Evolutionary conservation across 768 basidiomycete genomes (phyloP).

Genomic region (Pulveroboletus sp.): DNA sequence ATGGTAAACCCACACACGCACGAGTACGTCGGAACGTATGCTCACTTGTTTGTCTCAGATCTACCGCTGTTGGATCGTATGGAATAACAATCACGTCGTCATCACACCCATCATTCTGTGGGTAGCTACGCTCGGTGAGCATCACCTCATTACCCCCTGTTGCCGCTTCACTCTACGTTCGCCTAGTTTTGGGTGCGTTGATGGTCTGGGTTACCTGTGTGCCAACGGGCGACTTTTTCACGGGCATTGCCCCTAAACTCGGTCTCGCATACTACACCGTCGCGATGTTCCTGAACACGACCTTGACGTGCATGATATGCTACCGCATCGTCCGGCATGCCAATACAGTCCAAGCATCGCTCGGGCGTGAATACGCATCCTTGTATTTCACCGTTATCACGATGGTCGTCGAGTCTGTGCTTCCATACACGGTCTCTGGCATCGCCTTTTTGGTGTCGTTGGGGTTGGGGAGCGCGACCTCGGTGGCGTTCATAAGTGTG

Average conservation of each 20-base stretch:
- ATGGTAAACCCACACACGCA: slow-evolving; percentile 11
- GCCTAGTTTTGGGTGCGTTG: slow-evolving; percentile 16
- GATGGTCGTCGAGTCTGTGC: slow-evolving; percentile 20
- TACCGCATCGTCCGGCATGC: slow-evolving; percentile 14
- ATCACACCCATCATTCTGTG: slow-evolving; percentile 20
- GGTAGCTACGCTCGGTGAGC: slow-evolving; percentile 20
- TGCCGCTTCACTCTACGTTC: not conserved
- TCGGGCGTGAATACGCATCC: slow-evolving; percentile 17
- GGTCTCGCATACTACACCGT: slow-evolving; percentile 16
- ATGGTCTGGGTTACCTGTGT: slow-evolving; percentile 7
- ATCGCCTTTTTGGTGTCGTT: slow-evolving; percentile 21
- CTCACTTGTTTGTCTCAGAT: slow-evolving; percentile 29
- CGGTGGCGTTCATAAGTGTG: slow-evolving; percentile 9
- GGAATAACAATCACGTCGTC: slow-evolving; percentile 16
- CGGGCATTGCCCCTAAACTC: slow-evolving; percentile 6
- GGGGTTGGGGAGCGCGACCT: slow-evolving; percentile 11
- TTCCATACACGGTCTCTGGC: slow-evolving; percentile 23
- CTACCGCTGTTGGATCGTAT: slow-evolving; percentile 36
- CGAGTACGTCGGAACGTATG: not conserved
- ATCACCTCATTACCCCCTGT: not conserved
- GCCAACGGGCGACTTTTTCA: slow-evolving; percentile 18
- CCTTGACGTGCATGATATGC: slow-evolving; percentile 22
- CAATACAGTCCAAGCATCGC: not conserved
- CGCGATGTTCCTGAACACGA: slow-evolving; percentile 14
- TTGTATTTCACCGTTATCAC: slow-evolving; percentile 12